These are phyloP conservation scores for Solanum infundibuliforme DNA, from an alignment of 257 asterid genomes.

Conservation along the genomic window DNA sequence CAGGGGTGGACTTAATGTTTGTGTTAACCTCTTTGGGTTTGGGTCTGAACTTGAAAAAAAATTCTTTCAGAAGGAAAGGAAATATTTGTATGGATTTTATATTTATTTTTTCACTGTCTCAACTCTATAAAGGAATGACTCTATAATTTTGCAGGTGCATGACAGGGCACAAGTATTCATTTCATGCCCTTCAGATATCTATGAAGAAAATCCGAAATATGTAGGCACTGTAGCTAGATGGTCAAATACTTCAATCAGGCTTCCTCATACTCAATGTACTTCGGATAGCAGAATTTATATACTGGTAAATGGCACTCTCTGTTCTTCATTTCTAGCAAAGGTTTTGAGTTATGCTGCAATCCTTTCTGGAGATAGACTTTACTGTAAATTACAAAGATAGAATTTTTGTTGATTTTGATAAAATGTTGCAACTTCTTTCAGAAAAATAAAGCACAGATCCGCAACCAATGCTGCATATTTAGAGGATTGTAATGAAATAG, in stretches of 20 bases:
- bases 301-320: conserved; percentile 41
- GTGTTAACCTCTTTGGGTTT: neutral
- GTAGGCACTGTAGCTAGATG: conserved; percentile 64
- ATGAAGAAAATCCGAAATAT: conserved; percentile 43
- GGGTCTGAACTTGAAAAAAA: neutral
- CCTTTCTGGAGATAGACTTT: neutral
- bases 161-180: conserved; percentile 92
- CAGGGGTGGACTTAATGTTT: neutral
- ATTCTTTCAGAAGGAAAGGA: neutral
- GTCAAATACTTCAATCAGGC: conserved; percentile 54
- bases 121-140: neutral
- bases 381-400: neutral
- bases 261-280: conserved; percentile 49
- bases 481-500: neutral
- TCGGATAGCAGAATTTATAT: conserved; percentile 38
- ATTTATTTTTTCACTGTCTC: neutral
- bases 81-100: neutral
- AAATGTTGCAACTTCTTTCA: neutral
- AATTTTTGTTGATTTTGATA: neutral
- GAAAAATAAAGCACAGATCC: neutral
- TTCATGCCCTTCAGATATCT: conserved; percentile 52
- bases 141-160: conserved; percentile 51
- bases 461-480: neutral
- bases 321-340: neutral
- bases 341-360: neutral